These are phyloP conservation scores for Magnolia kwangsiensis DNA, from an alignment of 164 flowering plant species.

Conservation along the genomic window DNA sequence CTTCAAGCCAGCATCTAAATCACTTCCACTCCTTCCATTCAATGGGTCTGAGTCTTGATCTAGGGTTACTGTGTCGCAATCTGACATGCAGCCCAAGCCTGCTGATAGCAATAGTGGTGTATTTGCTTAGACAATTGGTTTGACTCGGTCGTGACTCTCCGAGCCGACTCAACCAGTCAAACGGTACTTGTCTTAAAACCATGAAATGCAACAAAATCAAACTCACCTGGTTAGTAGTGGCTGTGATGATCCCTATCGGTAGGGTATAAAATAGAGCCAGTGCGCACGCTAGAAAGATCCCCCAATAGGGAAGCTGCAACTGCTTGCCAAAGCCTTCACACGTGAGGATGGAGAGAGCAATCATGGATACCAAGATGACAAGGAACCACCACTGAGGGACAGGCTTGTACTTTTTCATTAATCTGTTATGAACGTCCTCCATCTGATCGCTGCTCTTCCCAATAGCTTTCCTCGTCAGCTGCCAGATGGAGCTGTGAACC, in stretches of 20 bases:
- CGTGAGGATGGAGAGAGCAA: conserved; percentile 2
- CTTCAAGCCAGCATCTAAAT: too few species aligned
- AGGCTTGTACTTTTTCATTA: conserved; percentile 16
- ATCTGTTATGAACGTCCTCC: conserved; percentile 9
- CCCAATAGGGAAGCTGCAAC: conserved; percentile 22
- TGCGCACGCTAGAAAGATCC: conserved; percentile 7
- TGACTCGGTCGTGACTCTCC: too few species aligned
- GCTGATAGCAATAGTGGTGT: not conserved
- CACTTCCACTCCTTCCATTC: not conserved
- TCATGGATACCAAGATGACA: not conserved
- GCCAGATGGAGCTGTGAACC: not conserved
- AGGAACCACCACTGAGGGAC: conserved; percentile 24
- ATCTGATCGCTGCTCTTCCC: not conserved
- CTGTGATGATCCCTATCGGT: not conserved
- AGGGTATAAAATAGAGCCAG: not conserved
- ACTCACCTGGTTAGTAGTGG: not conserved
- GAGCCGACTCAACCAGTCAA: too few species aligned
- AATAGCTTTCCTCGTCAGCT: not conserved
- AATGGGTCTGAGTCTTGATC: not conserved
- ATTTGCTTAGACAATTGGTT: not conserved
- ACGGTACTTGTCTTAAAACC: too few species aligned
- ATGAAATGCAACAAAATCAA: not conserved
- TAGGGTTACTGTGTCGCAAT: not conserved
- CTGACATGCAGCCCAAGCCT: not conserved
- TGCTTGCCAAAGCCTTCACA: conserved; percentile 8